These are phyloP conservation scores for Suillus placidus DNA, from an alignment of 768 basidiomycete genomes.

Conservation along the genomic window DNA sequence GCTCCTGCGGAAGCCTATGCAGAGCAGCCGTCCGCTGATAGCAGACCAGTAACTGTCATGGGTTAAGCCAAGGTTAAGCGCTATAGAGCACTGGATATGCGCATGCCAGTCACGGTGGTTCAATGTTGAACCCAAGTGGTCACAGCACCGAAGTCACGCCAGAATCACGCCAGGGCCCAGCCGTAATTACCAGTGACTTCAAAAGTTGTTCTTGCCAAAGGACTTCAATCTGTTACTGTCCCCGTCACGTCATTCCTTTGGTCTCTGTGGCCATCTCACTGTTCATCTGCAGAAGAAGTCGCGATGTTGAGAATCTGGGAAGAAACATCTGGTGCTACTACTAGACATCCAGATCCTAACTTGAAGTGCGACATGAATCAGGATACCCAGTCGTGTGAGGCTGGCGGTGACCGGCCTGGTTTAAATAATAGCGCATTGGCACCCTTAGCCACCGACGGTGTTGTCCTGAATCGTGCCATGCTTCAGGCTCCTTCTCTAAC, in stretches of 20 bases:
- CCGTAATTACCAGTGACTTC: background rate
- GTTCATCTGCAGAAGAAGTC: background rate
- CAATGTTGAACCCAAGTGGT: background rate
- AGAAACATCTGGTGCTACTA: conserved; percentile 45
- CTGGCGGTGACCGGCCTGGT: conserved; percentile 29
- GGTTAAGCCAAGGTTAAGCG: no score
- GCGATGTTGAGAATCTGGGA: conserved; percentile 56
- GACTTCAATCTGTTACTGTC: background rate
- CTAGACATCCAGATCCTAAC: conserved; percentile 22
- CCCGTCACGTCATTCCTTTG: background rate
- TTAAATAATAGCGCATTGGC: conserved; percentile 23
- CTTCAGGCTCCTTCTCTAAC: conserved; percentile 16
- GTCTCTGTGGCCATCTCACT: background rate
- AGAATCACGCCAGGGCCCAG: background rate
- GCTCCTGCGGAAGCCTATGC: conserved; percentile 3
- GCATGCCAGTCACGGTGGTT: background rate
- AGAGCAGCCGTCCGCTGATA: background rate
- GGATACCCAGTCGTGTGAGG: conserved; percentile 33
- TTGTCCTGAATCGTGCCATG: conserved; percentile 10
- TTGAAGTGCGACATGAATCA: conserved; percentile 17
- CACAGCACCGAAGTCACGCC: background rate
- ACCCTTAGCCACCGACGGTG: conserved; percentile 17
- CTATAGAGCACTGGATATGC: background rate
- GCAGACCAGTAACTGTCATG: conserved; percentile 1
- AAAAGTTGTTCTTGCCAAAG: background rate